Evolutionary conservation across 495 filamentous ascomycete species (phyloP).

Genomic region (Lasiosphaeris hirsuta): DNA sequence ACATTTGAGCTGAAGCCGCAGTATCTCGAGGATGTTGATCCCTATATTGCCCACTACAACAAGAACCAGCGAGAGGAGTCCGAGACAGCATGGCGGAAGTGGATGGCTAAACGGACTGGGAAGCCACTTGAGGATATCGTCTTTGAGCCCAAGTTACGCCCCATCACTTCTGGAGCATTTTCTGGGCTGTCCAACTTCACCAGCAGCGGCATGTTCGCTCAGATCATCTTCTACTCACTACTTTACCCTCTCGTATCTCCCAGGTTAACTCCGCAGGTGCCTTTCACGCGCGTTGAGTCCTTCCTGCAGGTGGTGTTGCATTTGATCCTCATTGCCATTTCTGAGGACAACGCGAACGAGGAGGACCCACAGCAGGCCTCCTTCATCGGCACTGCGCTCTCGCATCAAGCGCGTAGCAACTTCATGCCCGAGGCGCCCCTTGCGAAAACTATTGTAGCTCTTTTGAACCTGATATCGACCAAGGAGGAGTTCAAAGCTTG

Average conservation of each 20-base stretch:
- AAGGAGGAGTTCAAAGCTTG: slow-evolving; percentile 74
- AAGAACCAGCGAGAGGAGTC: slow-evolving; percentile 98
- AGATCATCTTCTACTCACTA: slow-evolving; percentile 85
- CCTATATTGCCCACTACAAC: slow-evolving; percentile 89
- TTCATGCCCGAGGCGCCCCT: slow-evolving; percentile 45
- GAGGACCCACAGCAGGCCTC: slow-evolving; percentile 49
- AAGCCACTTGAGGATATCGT: slow-evolving; percentile 79
- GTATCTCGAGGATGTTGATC: slow-evolving; percentile 81
- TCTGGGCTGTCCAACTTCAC: slow-evolving; percentile 73
- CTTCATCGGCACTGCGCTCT: slow-evolving; percentile 67
- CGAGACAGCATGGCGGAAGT: slow-evolving; percentile 78
- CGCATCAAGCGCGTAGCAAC: slow-evolving; percentile 55
- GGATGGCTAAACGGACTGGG: slow-evolving; percentile 84
- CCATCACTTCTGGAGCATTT: slow-evolving; percentile 74
- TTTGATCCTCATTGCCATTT: slow-evolving; percentile 73
- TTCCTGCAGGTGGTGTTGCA: slow-evolving; percentile 91
- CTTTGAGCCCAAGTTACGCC: slow-evolving; percentile 84
- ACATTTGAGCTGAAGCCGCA: slow-evolving; percentile 89
- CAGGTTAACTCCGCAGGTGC: slow-evolving; percentile 64
- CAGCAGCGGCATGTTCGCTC: slow-evolving; percentile 76
- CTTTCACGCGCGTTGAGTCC: slow-evolving; percentile 77
- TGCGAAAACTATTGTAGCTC: slow-evolving; percentile 65
- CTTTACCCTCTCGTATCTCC: slow-evolving; percentile 68
- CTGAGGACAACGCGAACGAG: slow-evolving; percentile 70
- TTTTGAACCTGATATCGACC: slow-evolving; percentile 70